Conservation (phyloP, 2,329 filamentous ascomycete species). For the Dactylellina parvicollis region DNA sequence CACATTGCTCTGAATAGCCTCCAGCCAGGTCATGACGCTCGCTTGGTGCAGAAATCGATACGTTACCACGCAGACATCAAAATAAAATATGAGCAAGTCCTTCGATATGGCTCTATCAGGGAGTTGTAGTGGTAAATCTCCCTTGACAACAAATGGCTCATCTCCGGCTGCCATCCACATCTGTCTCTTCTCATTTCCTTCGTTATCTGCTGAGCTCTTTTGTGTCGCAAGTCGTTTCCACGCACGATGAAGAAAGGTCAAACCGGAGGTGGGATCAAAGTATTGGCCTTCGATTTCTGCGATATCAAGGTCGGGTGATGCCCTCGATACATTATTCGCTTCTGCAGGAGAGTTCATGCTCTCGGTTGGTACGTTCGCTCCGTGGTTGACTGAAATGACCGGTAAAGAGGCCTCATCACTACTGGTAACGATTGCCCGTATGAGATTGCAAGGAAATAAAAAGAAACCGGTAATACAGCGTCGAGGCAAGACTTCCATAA, state of each 20-base stretch:
- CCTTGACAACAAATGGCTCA: constrained; percentile 63
- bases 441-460: too few species aligned
- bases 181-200: constrained; percentile 61
- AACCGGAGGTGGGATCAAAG: constrained; percentile 66
- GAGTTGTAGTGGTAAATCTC: constrained; percentile 61
- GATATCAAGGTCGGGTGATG: constrained; percentile 64
- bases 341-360: constrained; percentile 22
- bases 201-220: constrained; percentile 62
- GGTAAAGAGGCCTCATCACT: too few species aligned
- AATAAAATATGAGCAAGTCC: constrained; percentile 67
- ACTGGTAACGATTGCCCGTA: too few species aligned
- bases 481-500: too few species aligned
- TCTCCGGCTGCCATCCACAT: constrained; percentile 64
- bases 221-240: constrained; percentile 72
- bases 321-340: constrained; percentile 55
- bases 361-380: constrained; percentile 1
- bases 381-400: too few species aligned
- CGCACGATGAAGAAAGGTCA: constrained; percentile 72
- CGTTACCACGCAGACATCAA: constrained; percentile 70
- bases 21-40: constrained; percentile 66
- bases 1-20: constrained; percentile 62
- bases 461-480: too few species aligned
- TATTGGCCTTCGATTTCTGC: constrained; percentile 68
- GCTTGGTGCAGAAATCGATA: constrained; percentile 70
- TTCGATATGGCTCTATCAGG: constrained; percentile 61